phyloP scores from a whole-genome alignment of 2,329 filamentous ascomycete genomes.

The Domatiomyces catenatus region DNA sequence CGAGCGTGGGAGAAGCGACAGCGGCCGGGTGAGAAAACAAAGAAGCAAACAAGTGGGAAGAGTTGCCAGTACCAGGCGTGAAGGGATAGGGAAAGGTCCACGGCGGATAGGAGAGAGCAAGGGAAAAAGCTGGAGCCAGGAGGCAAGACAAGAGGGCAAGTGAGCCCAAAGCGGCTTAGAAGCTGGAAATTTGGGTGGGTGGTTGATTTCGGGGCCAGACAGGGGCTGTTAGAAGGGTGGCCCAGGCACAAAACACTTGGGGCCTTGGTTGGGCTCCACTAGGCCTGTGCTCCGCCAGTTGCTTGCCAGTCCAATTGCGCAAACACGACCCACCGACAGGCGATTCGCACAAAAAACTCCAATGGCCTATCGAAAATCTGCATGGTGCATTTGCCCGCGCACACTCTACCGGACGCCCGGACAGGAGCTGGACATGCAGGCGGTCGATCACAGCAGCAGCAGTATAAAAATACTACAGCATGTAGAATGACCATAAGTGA shows the following conservation, averaged over 20 bases:
- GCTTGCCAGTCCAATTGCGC: not conserved
- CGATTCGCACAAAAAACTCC: not conserved
- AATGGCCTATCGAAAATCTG: not conserved
- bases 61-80: not conserved
- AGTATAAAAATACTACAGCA: too few species aligned
- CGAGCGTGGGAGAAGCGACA: not conserved
- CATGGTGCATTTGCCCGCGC: not conserved
- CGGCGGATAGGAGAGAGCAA: not conserved
- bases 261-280: not conserved
- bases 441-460: not conserved
- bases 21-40: not conserved
- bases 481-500: too few species aligned
- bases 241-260: not conserved
- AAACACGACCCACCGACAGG: not conserved
- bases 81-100: not conserved
- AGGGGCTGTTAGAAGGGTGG: not conserved
- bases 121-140: not conserved
- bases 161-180: not conserved
- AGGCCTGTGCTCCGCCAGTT: not conserved
- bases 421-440: not conserved
- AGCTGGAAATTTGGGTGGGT: not conserved
- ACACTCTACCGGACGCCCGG: not conserved
- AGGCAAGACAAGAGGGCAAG: not conserved
- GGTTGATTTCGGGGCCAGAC: not conserved
- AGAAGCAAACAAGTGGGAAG: not conserved